Percentiles rank a stretch among this genome's conserved stretches.
Evolutionary conservation across 2,329 filamentous ascomycete genomes (phyloP).

Genomic region (Stagonosporopsis tanaceti): DNA sequence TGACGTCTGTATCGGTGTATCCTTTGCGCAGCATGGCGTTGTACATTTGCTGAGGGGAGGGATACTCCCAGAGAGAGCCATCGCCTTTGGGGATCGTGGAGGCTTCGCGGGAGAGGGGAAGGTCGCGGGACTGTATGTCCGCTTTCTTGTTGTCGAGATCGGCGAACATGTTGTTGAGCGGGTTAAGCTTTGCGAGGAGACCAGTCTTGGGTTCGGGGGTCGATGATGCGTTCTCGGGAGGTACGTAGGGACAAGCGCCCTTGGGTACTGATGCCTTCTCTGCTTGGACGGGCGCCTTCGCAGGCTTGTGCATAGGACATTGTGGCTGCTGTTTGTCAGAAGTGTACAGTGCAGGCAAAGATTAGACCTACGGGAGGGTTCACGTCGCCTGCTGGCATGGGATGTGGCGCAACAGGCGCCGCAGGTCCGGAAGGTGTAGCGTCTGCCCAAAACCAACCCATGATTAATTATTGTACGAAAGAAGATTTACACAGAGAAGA

Average conservation of each 20-base stretch:
- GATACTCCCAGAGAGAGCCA: constrained; percentile 90
- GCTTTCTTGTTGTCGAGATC: constrained; percentile 82
- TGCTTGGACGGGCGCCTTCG: constrained; percentile 32
- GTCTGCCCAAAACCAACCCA: constrained; percentile 79
- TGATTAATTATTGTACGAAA: constrained; percentile 43
- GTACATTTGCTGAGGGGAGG: constrained; percentile 99
- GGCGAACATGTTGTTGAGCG: constrained; percentile 95
- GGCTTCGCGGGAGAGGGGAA: constrained; percentile 81
- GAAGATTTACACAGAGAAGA: constrained; percentile 21
- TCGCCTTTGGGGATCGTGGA: constrained; percentile 92
- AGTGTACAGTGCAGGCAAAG: constrained; percentile 12
- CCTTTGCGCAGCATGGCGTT: constrained; percentile 96
- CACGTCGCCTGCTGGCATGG: constrained; percentile 56
- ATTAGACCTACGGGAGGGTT: constrained; percentile 62
- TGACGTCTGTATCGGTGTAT: constrained; percentile 91
- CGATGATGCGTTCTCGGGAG: constrained; percentile 46
- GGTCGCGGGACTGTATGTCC: constrained; percentile 72
- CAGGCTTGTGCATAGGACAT: constrained; percentile 73
- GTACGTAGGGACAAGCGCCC: constrained; percentile 60
- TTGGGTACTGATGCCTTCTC: constrained; percentile 34
- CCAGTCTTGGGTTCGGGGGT: constrained; percentile 53
- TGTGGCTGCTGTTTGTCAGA: constrained; percentile 59
- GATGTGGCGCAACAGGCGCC: constrained; percentile 56
- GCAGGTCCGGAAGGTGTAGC: constrained; percentile 50
- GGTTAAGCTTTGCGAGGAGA: constrained; percentile 72